A percentile compares a stretch with the other conserved stretches of the same genome.
Evolutionary conservation across 208 protist species (phyloP).

Genomic region (Endotrypanum monterogeii): DNA sequence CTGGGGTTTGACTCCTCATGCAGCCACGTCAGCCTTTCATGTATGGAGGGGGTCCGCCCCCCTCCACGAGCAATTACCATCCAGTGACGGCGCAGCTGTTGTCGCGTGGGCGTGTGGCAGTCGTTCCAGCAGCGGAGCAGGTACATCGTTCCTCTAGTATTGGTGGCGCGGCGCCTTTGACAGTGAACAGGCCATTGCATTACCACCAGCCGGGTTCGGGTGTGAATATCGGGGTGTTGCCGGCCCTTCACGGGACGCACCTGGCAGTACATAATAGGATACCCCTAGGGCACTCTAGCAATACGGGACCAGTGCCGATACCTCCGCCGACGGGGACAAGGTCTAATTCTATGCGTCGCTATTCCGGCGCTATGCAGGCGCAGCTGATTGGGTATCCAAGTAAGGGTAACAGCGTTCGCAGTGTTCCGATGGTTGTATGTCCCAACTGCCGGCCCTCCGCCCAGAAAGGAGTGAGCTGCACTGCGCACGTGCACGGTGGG

Average conservation of each 20-base stretch:
- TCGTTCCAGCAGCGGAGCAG: slow-evolving; percentile 12
- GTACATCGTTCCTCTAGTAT: slow-evolving; percentile 14
- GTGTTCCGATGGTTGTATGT: slow-evolving; percentile 7
- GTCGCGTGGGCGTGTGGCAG: slow-evolving; percentile 13
- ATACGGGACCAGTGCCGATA: slow-evolving; percentile 8
- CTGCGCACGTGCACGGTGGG: neutral
- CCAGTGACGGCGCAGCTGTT: slow-evolving; percentile 16
- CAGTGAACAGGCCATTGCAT: neutral
- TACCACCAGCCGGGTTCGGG: slow-evolving; percentile 1
- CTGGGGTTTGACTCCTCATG: neutral
- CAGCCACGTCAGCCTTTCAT: slow-evolving; percentile 28
- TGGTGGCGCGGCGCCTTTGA: slow-evolving; percentile 2
- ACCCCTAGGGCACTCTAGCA: slow-evolving; percentile 5
- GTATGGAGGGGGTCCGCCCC: slow-evolving; percentile 17
- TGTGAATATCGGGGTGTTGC: slow-evolving; percentile 14
- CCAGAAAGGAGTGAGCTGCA: slow-evolving; percentile 17
- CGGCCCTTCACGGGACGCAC: slow-evolving; percentile 24
- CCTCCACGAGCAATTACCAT: slow-evolving; percentile 17
- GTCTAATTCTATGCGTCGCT: slow-evolving; percentile 13
- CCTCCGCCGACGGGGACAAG: slow-evolving; percentile 16
- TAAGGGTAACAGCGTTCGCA: slow-evolving; percentile 1
- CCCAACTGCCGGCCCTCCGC: neutral
- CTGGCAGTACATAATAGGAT: slow-evolving; percentile 18
- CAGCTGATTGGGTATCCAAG: slow-evolving; percentile 7
- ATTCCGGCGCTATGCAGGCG: slow-evolving; percentile 12